Evolutionary conservation across 768 basidiomycete species (phyloP).

Genomic region (Pleurotus giganteus): DNA sequence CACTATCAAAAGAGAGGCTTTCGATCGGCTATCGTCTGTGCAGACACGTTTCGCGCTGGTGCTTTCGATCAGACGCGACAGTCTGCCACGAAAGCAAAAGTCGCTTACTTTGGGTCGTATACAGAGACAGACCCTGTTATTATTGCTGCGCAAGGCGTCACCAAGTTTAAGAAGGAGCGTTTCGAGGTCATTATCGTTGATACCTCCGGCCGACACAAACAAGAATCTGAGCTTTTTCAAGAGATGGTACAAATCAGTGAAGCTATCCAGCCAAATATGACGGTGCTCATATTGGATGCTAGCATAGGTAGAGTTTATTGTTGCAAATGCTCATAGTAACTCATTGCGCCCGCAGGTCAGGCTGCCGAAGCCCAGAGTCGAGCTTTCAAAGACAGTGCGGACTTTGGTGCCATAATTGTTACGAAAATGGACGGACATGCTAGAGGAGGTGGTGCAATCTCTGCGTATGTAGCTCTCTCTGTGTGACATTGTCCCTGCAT

Average conservation of each 20-base stretch:
- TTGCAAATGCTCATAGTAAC: neutral
- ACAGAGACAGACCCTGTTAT: constrained; percentile 98
- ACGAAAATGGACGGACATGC: constrained; percentile 99
- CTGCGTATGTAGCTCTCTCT: constrained; percentile 68
- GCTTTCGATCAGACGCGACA: constrained; percentile 99
- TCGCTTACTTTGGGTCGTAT: constrained; percentile 98
- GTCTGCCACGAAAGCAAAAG: constrained; percentile 97
- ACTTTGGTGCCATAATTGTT: constrained; percentile 98
- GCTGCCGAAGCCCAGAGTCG: constrained; percentile 95
- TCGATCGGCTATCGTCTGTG: constrained; percentile 96
- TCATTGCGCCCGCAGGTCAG: constrained; percentile 60
- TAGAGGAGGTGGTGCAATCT: constrained; percentile 98
- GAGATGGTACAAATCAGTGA: constrained; percentile 98
- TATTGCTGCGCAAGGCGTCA: constrained; percentile 91
- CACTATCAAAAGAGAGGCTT: constrained; percentile 97
- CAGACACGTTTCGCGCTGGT: constrained; percentile 98
- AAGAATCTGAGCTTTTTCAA: constrained; percentile 93
- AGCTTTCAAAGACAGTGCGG: constrained; percentile 96
- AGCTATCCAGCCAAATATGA: constrained; percentile 96
- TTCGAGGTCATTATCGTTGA: constrained; percentile 99
- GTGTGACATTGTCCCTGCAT: neutral
- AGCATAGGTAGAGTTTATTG: constrained; percentile 68
- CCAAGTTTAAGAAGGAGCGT: constrained; percentile 96
- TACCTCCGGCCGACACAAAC: constrained; percentile 95
- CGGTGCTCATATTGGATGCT: constrained; percentile 91